Percentiles rank a stretch among this genome's conserved stretches.
Conservation (phyloP, 768 basidiomycete species). For the Boletus subcaerulescens region DNA sequence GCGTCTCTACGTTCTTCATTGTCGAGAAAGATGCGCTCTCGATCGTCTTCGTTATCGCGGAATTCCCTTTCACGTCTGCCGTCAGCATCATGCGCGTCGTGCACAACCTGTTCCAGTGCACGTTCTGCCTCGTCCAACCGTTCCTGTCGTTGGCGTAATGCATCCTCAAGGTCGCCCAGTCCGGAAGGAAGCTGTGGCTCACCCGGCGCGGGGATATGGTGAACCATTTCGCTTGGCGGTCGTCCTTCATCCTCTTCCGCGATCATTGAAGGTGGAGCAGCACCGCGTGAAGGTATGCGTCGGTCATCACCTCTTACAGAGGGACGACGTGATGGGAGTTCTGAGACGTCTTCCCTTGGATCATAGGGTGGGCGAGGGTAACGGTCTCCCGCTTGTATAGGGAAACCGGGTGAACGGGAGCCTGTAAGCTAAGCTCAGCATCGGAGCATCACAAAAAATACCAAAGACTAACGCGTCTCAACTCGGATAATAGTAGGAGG, state of each 20-base stretch:
- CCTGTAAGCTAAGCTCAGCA: constrained; percentile 17
- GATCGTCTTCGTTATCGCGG: constrained; percentile 59
- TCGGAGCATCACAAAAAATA: background rate
- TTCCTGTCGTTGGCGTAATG: constrained; percentile 45
- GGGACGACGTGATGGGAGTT: constrained; percentile 6
- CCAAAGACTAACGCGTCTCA: constrained; percentile 19
- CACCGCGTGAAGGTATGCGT: constrained; percentile 19
- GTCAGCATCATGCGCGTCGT: constrained; percentile 57
- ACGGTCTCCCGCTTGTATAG: constrained; percentile 8
- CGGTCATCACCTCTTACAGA: constrained; percentile 3
- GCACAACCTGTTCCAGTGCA: constrained; percentile 46
- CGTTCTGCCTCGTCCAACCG: constrained; percentile 56
- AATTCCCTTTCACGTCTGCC: constrained; percentile 63
- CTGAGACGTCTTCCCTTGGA: constrained; percentile 1
- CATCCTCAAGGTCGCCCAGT: constrained; percentile 41
- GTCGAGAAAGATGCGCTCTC: constrained; percentile 58
- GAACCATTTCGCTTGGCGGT: constrained; percentile 27
- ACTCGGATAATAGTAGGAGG: constrained; percentile 32
- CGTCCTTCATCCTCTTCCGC: constrained; percentile 19
- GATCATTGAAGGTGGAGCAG: constrained; percentile 8
- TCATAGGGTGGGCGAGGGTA: constrained; percentile 4
- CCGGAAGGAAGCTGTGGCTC: constrained; percentile 14
- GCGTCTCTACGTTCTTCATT: constrained; percentile 55
- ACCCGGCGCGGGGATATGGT: constrained; percentile 24
- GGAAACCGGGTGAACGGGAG: constrained; percentile 6